Evolutionary conservation across 2,329 filamentous ascomycete species (phyloP).

Genomic region (Exophiala oligosperma): DNA sequence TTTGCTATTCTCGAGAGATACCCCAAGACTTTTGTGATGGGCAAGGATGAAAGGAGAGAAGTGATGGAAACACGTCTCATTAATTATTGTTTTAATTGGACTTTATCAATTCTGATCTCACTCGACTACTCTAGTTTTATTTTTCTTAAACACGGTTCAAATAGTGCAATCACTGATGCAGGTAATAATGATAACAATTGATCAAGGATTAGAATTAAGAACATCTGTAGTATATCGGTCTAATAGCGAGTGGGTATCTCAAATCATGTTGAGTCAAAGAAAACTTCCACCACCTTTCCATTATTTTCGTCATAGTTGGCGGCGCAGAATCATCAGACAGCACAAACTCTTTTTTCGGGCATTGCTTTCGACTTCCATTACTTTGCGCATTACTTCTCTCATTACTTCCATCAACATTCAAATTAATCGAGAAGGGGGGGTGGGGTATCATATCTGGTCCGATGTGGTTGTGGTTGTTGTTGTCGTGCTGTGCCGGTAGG

Average conservation of each 20-base stretch:
- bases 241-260: not conserved
- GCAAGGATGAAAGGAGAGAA: too few relatives aligned
- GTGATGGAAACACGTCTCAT: too few relatives aligned
- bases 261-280: not conserved
- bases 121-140: too few relatives aligned
- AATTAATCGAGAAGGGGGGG: too few relatives aligned
- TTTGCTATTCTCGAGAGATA: too few relatives aligned
- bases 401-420: too few relatives aligned
- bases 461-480: not conserved
- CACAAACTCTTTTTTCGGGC: not conserved
- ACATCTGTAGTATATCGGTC: not conserved
- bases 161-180: not conserved
- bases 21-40: too few relatives aligned
- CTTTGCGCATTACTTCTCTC: too few relatives aligned
- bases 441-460: not conserved
- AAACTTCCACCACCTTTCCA: not conserved
- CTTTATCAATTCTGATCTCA: too few relatives aligned
- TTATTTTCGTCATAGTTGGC: not conserved
- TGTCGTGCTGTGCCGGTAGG: not conserved
- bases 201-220: not conserved
- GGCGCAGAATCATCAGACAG: not conserved
- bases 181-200: not conserved
- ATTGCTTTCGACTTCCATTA: too few relatives aligned
- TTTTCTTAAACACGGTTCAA: not conserved
- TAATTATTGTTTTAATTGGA: too few relatives aligned